These are phyloP conservation scores for Sarocladium oryzae DNA, from an alignment of 2,329 filamentous ascomycete genomes.

Conservation along the genomic window DNA sequence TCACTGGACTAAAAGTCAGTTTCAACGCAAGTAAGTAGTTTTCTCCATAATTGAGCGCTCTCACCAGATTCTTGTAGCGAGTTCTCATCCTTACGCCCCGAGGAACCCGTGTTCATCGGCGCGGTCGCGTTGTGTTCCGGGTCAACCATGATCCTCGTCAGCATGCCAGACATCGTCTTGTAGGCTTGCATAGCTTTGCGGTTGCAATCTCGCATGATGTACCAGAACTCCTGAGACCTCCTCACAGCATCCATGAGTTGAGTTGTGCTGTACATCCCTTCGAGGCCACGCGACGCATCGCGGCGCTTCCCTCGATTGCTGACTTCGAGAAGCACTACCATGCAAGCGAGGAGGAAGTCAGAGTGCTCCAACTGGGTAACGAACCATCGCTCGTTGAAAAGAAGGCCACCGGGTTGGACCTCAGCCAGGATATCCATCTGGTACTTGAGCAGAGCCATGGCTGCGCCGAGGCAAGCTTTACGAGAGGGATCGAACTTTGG, in stretches of 20 bases:
- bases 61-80: background rate
- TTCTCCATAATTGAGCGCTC: background rate
- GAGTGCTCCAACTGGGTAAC: background rate
- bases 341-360: constrained; percentile 3
- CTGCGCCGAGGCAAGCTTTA: background rate
- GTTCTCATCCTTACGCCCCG: background rate
- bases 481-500: constrained; percentile 3
- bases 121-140: background rate
- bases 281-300: background rate
- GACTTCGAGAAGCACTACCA: constrained; percentile 3
- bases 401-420: background rate
- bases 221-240: constrained; percentile 6
- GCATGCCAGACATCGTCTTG: constrained; percentile 5
- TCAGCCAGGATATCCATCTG: constrained; percentile 6
- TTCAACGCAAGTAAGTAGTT: background rate
- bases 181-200: constrained; percentile 7
- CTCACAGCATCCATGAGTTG: constrained; percentile 1
- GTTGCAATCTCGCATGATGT: constrained; percentile 3
- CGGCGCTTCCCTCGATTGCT: background rate
- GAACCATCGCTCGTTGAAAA: constrained; percentile 5
- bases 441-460: constrained; percentile 5
- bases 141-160: constrained; percentile 3
- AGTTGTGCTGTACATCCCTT: background rate
- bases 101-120: background rate
- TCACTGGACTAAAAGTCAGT: background rate